Base-by-base conservation (phyloP, 495 filamentous ascomycete species). In the Hamigera avellanea region DNA sequence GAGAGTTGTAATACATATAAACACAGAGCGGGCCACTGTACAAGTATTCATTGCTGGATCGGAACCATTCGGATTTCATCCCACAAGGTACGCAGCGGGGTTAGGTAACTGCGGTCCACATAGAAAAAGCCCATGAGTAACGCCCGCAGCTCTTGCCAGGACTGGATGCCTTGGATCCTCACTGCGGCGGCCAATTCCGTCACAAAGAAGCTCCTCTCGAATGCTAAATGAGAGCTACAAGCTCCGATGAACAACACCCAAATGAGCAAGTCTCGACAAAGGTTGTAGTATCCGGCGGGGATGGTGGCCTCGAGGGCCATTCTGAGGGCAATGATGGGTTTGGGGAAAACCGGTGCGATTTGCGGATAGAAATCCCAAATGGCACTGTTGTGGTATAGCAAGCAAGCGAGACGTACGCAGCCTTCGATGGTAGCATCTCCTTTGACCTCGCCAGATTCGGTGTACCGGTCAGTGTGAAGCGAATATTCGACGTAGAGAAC, bases 361-460 rank as follows among this genome's bases (percentile, higher is more conserved):
- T 51, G 42, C 1, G 64, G 64, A 42, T 66, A 68, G 41, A 66
- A 68, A 33, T 48, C 56, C 64, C 64, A 68, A 41, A 66, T 64
- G 23, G 52, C 52, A 25, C 48, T 63, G 45, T 66, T 68, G 50
- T 68, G 64, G 52, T 62, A 68, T 5, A 65, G 40, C 1, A 68
- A 52, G 30, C 57, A 58, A 14, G 62, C 62, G 7, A 66, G 54
- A 14, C 64, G 64, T 17, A 52, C 49, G 40, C 59, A 60, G 33
- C 64, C 64, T 37, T 66, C 62, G 44, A 66, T 64, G 6, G 56
- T 55, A 40, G 57, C 53, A 39, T 68, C 64, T 8, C 74, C 75
- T 35, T 70, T 73, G 8, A 75, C 64, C 12, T 72, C 73, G 28
- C 76, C 76, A 35, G 74, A 76, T 21, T 75, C 57, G 0, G 72